A percentile compares a stretch with the other conserved stretches of the same genome.
Evolutionary conservation across 2,329 filamentous ascomycete species (phyloP).

Genomic region (Leptographium lundbergii): DNA sequence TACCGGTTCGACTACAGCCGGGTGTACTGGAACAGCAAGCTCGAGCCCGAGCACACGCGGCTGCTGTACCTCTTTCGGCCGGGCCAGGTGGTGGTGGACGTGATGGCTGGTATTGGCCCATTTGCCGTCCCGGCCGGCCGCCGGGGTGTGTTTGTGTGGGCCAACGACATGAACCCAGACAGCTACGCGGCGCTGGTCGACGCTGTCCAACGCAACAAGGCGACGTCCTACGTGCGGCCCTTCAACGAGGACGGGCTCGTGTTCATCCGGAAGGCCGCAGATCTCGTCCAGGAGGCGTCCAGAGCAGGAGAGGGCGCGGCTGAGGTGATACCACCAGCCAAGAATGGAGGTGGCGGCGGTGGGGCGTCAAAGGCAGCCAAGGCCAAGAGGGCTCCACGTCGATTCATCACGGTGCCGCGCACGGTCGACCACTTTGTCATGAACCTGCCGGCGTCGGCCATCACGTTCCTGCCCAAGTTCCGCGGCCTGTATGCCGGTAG

Average conservation of each 20-base stretch:
- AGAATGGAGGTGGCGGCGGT: background rate
- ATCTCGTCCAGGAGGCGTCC: conserved; percentile 41
- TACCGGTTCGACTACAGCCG: conserved; percentile 92
- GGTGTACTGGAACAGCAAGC: conserved; percentile 94
- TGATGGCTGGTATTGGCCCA: conserved; percentile 94
- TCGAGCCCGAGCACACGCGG: conserved; percentile 79
- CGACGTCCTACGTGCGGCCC: conserved; percentile 57
- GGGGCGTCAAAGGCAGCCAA: background rate
- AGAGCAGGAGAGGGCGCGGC: conserved; percentile 30
- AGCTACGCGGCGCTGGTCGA: conserved; percentile 61
- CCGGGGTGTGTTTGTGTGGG: conserved; percentile 85
- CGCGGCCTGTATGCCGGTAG: conserved; percentile 67
- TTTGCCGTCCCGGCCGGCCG: conserved; percentile 88
- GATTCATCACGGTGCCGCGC: conserved; percentile 44
- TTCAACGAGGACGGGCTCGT: conserved; percentile 71
- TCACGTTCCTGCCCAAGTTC: conserved; percentile 67
- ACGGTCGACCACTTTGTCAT: conserved; percentile 92
- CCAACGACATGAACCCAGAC: conserved; percentile 93
- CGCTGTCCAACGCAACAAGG: conserved; percentile 69
- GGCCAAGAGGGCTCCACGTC: background rate
- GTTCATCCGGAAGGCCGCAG: conserved; percentile 64
- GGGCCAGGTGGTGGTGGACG: conserved; percentile 84
- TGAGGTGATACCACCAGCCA: conserved; percentile 9
- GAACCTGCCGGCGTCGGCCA: conserved; percentile 87
- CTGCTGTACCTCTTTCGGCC: conserved; percentile 64